Base-by-base conservation (phyloP, 2,329 filamentous ascomycete genomes). In the Elsinoe arachidis region DNA sequence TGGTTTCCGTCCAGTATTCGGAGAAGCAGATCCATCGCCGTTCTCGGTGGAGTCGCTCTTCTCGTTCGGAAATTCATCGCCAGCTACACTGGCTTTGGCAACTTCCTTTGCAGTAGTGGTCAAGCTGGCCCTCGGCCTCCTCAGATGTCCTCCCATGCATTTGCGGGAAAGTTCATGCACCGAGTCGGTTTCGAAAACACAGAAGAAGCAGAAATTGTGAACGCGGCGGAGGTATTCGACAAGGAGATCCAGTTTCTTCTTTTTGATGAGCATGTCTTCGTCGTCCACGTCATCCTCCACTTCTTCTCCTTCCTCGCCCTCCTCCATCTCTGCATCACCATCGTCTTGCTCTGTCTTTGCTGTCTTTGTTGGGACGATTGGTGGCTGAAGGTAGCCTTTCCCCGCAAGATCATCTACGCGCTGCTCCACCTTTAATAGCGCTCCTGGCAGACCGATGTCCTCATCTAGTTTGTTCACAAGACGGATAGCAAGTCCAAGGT, bases 141-240 rank as follows among this genome's bases (percentile, higher is more conserved):
- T 89, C 61, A 99, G 83, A 77, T 99, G 93, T n/a, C 93, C 93
- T 41, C 93, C 93, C 23, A 93, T 90, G 66, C 93, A 99, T 74
- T 99, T 97, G 59, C 93, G 85, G 39, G 89, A 91, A 63, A 99
- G 78, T 73, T 99, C 93, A 67, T 99, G 93, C 19, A 97, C 86
- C 0, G 92, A 97, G 71, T 99, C 93, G 68, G 90, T 93, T 73
- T 99, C 93, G 64, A 99, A 97, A 4, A 99, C 95, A 70, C 93
- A 99, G 77, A 97, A 99, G 78, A 99, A 96, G 76, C 93, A 99
- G 75, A 99, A 97, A 74, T 93, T 96, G 79, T 95, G 95, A 55
- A 99, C 93, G 14, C 93, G 86, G 55, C 93, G 90, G 59, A 99
- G 80, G 70, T 99, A 99, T 74, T 99, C 93, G 55, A 97, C 93